Evolutionary conservation across 176 grass and related monocot genomes (phyloP), one percentile per base, ranked within the genome.

Genomic region (Oropetium thomaeum): DNA sequence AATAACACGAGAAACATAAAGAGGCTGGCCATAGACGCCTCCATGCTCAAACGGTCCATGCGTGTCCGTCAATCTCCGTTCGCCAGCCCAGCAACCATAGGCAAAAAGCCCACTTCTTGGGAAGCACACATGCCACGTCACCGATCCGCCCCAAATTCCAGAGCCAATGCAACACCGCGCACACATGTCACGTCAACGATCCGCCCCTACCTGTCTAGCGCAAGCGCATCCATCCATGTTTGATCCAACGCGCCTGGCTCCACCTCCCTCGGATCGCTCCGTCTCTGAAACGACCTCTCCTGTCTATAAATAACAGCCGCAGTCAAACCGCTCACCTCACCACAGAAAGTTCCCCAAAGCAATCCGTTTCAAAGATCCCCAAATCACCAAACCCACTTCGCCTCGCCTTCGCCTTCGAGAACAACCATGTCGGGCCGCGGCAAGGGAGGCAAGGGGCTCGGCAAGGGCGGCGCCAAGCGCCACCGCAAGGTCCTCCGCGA

Each of bases 381-480:
- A 40, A 15, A 30, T 28, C 20, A n/a, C 5, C 57, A 10, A n/a
- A n/a, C 4, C 34, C 10, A 14, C 31, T 33, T 65, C 31, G 17
- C 38, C 5, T 63, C 31, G 17, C 38, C 5, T 63, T 30, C 35
- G 1, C 4, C 22, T 1, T 7, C 27, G 1, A 17, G 1, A 20
- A 44, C 55, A 25, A 39, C 47, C 28, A 87, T 89, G 83, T 86
- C 60, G n/a, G 87, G 82, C 3, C 67, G 66, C 39, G 88, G 83
- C 63, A 93, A 93, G 83, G 90, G 90, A 9, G 90, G 90, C 10
- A 89, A 92, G 83, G 83, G 90, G 0, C 63, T 89, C 0, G 87
- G 87, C n/a, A 93, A 89, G 81, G 90, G 87, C 51, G 87, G 90
- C 25, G 83, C 87, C 3, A 93, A 93, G 87, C 76, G 87, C 22